Percentiles rank a stretch among this genome's conserved stretches.
These are phyloP conservation scores for Pythium dissotocum DNA, from an alignment of 352 stramenopile genomes.

Conservation along the genomic window DNA sequence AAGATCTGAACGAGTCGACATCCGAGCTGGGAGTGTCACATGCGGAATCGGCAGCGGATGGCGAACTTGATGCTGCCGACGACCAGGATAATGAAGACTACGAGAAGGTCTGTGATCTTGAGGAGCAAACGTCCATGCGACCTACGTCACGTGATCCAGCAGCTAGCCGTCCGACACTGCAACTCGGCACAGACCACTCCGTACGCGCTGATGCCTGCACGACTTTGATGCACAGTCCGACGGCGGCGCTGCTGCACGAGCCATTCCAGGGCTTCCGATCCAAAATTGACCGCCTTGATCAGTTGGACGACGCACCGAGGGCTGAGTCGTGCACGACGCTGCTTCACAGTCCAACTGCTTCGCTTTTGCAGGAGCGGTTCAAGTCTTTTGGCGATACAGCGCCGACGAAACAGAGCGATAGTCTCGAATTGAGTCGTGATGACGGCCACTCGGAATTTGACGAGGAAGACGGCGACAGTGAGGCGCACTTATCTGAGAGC, in stretches of 20 bases:
- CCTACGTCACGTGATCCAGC: too few species aligned
- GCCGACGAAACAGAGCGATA: too few species aligned
- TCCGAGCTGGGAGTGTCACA: background rate
- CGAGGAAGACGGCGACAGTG: background rate
- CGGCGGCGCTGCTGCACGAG: background rate
- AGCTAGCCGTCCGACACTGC: background rate
- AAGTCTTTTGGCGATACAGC: background rate
- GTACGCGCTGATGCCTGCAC: slow-evolving; percentile 6
- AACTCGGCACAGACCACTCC: background rate
- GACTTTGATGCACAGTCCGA: slow-evolving; percentile 1
- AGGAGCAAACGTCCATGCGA: too few species aligned
- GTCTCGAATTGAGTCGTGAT: background rate
- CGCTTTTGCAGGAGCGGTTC: slow-evolving; percentile 15
- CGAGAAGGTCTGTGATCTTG: too few species aligned
- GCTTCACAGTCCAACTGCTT: slow-evolving; percentile 9
- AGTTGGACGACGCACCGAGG: background rate
- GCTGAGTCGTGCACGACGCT: slow-evolving; percentile 8
- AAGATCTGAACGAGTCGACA: slow-evolving; percentile 14
- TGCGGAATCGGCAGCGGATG: background rate
- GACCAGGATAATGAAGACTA: background rate
- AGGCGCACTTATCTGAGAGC: background rate
- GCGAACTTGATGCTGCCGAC: background rate
- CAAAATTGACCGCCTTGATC: background rate
- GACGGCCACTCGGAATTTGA: background rate
- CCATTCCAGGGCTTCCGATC: background rate